Percentiles rank a stretch among this genome's conserved stretches.
Conservation (phyloP, 1,284 basidiomycete genomes). For the Laetiporus sulphureus region DNA sequence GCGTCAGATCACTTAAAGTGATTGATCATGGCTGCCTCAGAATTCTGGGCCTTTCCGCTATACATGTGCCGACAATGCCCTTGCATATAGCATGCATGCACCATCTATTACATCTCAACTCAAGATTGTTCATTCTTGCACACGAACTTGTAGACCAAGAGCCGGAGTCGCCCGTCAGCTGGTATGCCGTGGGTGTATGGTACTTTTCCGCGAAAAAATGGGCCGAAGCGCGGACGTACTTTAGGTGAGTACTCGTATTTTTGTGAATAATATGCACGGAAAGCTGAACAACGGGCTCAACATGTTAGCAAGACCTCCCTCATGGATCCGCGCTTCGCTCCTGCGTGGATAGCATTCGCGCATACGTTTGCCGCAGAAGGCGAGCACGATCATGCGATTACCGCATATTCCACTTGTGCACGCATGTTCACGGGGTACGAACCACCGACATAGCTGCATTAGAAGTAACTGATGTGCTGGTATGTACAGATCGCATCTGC, state of each 20-base stretch:
- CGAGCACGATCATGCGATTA: constrained; percentile 97
- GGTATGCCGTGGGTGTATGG: constrained; percentile 99
- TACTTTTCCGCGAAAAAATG: constrained; percentile 85
- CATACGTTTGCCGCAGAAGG: constrained; percentile 97
- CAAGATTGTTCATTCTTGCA: constrained; percentile 90
- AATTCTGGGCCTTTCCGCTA: constrained; percentile 73
- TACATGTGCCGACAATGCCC: constrained; percentile 84
- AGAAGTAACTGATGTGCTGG: neutral
- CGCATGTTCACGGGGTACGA: constrained; percentile 88
- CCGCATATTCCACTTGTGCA: constrained; percentile 94
- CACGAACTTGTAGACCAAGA: constrained; percentile 94
- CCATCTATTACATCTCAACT: constrained; percentile 86
- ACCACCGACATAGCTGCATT: neutral
- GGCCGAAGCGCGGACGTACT: constrained; percentile 86
- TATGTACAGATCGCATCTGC: constrained; percentile 74
- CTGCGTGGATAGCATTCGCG: constrained; percentile 96
- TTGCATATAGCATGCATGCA: constrained; percentile 97
- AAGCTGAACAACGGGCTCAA: too few species aligned
- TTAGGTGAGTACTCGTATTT: constrained; percentile 82
- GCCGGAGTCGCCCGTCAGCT: constrained; percentile 87
- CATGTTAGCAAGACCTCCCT: constrained; percentile 80
- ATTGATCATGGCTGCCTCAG: constrained; percentile 34
- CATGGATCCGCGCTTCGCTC: constrained; percentile 95
- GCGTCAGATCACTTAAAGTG: neutral
- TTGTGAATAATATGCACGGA: too few species aligned